Percentiles rank a stretch among this genome's conserved stretches.
Conservation (phyloP, 176 grass and related monocot species). For the Metroxylon sagu region DNA sequence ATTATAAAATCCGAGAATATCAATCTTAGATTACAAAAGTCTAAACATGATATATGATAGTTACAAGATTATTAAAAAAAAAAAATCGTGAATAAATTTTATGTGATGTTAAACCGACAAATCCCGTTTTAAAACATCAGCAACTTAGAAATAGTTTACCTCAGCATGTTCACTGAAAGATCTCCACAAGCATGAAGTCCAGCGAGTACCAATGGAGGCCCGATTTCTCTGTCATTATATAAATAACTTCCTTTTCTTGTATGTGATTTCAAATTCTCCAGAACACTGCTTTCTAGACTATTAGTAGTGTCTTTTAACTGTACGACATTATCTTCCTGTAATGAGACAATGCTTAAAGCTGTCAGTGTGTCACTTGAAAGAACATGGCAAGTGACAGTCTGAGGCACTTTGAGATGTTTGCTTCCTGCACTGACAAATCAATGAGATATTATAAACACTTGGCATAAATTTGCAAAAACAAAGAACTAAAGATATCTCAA, state of each 20-base stretch:
- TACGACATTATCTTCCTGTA: constrained; percentile 29
- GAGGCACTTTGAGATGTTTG: constrained; percentile 51
- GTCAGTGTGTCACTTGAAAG: constrained; percentile 73
- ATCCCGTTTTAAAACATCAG: constrained; percentile 6
- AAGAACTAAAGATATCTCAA: neutral
- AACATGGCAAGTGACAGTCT: constrained; percentile 73
- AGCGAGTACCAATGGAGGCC: constrained; percentile 51
- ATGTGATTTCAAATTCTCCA: neutral
- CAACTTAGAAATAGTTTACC: constrained; percentile 29
- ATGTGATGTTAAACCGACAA: neutral
- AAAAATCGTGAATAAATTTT: neutral
- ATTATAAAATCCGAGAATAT: too few relatives aligned
- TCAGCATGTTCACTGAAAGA: constrained; percentile 97
- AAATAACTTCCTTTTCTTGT: neutral
- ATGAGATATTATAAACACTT: neutral
- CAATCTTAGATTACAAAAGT: too few relatives aligned
- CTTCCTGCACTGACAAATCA: constrained; percentile 38
- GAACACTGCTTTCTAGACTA: constrained; percentile 3
- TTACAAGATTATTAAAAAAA: too few relatives aligned
- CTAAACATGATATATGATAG: too few relatives aligned
- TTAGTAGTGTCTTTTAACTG: constrained; percentile 15
- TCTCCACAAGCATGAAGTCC: constrained; percentile 97
- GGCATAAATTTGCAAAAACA: neutral
- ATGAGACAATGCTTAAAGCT: constrained; percentile 43
- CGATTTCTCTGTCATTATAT: neutral